Conservation (phyloP, 306 rosid species). For the Acacia melanoxylon region DNA sequence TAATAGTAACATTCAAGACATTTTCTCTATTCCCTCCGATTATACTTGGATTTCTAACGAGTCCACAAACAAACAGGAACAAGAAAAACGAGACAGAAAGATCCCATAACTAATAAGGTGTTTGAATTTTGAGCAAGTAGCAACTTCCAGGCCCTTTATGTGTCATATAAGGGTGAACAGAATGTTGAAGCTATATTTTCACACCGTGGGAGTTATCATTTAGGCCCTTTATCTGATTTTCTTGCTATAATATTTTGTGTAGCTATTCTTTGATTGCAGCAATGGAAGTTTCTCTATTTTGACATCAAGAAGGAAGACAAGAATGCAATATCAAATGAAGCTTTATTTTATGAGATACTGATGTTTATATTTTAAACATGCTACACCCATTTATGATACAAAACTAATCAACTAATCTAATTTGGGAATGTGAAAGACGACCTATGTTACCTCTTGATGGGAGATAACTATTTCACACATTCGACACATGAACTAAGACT, state of each 20-base stretch:
- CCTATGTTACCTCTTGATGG: too few relatives aligned
- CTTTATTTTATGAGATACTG: background rate
- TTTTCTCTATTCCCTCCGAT: slow-evolving; percentile 63
- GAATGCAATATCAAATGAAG: background rate
- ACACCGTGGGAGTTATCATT: background rate
- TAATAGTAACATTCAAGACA: slow-evolving; percentile 54
- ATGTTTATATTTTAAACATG: background rate
- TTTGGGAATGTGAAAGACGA: too few relatives aligned
- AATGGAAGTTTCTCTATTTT: background rate
- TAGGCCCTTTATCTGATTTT: background rate
- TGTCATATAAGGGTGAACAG: background rate
- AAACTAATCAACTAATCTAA: too few relatives aligned
- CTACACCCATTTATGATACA: too few relatives aligned
- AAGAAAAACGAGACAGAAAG: slow-evolving; percentile 47
- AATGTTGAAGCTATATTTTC: background rate
- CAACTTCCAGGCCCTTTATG: slow-evolving; percentile 13
- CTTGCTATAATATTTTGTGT: background rate
- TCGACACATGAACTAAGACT: too few relatives aligned
- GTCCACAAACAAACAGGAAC: slow-evolving; percentile 31
- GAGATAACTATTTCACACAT: too few relatives aligned
- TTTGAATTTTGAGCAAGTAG: slow-evolving; percentile 4
- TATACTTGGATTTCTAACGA: slow-evolving; percentile 53
- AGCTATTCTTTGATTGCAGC: background rate
- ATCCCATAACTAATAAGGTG: slow-evolving; percentile 34
- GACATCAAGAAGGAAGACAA: background rate